Evolutionary conservation across 2,329 filamentous ascomycete genomes (phyloP).

Genomic region (Trichoderma sp.): DNA sequence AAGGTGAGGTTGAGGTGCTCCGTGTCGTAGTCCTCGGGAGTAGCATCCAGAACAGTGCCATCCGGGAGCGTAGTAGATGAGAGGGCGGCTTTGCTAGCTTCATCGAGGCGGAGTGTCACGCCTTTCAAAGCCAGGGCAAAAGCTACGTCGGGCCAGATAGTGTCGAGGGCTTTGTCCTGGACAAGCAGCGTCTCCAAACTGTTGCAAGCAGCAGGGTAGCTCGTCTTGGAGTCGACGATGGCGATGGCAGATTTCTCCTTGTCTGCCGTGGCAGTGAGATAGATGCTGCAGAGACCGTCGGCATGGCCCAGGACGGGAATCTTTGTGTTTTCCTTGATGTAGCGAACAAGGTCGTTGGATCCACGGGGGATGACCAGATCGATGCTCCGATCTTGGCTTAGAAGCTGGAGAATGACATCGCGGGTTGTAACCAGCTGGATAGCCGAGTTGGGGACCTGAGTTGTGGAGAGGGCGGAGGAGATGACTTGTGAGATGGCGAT

Average conservation of each 20-base stretch:
- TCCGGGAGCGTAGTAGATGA: constrained; percentile 46
- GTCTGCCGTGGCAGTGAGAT: constrained; percentile 79
- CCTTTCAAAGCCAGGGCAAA: constrained; percentile 72
- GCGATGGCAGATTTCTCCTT: constrained; percentile 70
- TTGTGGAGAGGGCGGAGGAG: constrained; percentile 70
- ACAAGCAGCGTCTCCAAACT: constrained; percentile 89
- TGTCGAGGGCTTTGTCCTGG: constrained; percentile 67
- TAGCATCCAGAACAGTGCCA: constrained; percentile 62
- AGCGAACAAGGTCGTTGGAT: constrained; percentile 84
- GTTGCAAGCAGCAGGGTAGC: constrained; percentile 96
- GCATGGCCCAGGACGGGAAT: constrained; percentile 97
- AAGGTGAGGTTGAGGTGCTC: constrained; percentile 87
- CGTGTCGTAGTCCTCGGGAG: constrained; percentile 74
- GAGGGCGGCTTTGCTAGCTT: constrained; percentile 65
- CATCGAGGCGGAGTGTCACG: constrained; percentile 81
- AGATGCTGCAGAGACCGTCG: constrained; percentile 87
- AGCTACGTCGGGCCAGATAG: constrained; percentile 71
- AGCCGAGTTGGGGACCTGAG: constrained; percentile 78
- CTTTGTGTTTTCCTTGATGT: constrained; percentile 86
- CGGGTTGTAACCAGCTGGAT: constrained; percentile 93
- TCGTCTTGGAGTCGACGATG: constrained; percentile 87
- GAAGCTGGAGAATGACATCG: constrained; percentile 85
- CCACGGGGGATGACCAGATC: constrained; percentile 94
- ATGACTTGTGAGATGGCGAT: constrained; percentile 85
- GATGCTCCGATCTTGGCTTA: constrained; percentile 82